phyloP scores from a whole-genome alignment of 768 basidiomycete species.

The Hericium coralloides region DNA sequence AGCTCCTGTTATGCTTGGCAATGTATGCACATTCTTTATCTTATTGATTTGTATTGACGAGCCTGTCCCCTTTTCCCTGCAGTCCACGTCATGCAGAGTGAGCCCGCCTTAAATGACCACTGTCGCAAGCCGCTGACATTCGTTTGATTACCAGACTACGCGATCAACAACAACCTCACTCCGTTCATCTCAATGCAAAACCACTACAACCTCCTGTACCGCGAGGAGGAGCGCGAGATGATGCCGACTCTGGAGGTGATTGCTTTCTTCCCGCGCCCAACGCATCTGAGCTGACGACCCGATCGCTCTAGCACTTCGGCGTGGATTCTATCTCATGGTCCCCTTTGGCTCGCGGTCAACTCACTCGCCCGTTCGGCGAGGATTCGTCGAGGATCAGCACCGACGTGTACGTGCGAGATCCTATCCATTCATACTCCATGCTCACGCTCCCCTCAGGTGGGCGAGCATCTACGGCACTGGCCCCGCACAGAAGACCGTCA shows the following conservation, averaged over 20 bases:
- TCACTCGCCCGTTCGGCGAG: neutral
- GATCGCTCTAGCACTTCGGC: neutral
- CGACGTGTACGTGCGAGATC: neutral
- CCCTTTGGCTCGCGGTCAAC: neutral
- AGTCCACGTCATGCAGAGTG: conserved; percentile 4
- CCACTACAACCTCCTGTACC: conserved; percentile 26
- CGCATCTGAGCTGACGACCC: neutral
- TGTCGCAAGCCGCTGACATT: neutral
- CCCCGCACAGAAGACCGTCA: neutral
- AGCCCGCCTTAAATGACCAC: neutral
- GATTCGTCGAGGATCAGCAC: neutral
- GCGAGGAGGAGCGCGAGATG: conserved; percentile 28
- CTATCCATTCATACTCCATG: neutral
- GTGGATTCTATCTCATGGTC: conserved; percentile 3
- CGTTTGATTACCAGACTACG: conserved; percentile 19
- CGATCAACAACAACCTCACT: conserved; percentile 20
- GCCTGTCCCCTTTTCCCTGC: neutral
- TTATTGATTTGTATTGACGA: neutral
- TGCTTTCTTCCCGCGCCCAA: neutral
- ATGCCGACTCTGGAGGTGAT: conserved; percentile 19
- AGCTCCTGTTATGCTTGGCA: conserved; percentile 20
- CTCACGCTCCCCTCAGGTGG: neutral
- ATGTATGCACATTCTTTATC: conserved; percentile 5
- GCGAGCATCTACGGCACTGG: neutral
- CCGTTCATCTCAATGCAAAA: conserved; percentile 34